Evolutionary conservation across 2,329 filamentous ascomycete genomes (phyloP).

Genomic region (Phialocephala sp.): DNA sequence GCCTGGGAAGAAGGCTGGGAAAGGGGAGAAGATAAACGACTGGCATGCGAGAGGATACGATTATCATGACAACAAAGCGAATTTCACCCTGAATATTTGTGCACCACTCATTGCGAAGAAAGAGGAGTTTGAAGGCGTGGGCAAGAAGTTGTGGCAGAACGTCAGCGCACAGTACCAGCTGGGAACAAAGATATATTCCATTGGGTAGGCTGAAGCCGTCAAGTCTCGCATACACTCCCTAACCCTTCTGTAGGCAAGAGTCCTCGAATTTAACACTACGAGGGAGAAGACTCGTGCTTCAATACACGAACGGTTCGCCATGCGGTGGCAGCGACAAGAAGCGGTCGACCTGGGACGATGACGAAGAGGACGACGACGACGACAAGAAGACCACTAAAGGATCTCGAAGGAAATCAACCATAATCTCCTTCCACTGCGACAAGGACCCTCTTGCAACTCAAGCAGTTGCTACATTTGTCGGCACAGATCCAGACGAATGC

Average conservation of each 20-base stretch:
- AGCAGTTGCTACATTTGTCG: constrained; percentile 82
- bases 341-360: constrained; percentile 34
- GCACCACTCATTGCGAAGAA: constrained; percentile 73
- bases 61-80: constrained; percentile 63
- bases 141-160: constrained; percentile 68
- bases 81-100: constrained; percentile 87
- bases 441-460: constrained; percentile 72
- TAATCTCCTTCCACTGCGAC: constrained; percentile 94
- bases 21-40: constrained; percentile 63
- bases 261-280: constrained; percentile 61
- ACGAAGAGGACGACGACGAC: constrained; percentile 46
- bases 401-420: constrained; percentile 72
- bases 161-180: constrained; percentile 79
- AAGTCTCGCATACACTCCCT: constrained; percentile 10
- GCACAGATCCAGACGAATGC: constrained; percentile 83
- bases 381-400: constrained; percentile 39
- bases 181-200: constrained; percentile 71
- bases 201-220: constrained; percentile 63
- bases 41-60: constrained; percentile 75
- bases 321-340: constrained; percentile 59
- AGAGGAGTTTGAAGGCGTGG: constrained; percentile 67
- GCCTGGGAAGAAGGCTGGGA: constrained; percentile 47
- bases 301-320: constrained; percentile 78
- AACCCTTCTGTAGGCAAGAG: constrained; percentile 54
- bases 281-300: constrained; percentile 76